A percentile compares a stretch with the other conserved stretches of the same genome.
Evolutionary conservation across 768 basidiomycete species (phyloP).

Genomic region (Hysterangium stoloniferum): DNA sequence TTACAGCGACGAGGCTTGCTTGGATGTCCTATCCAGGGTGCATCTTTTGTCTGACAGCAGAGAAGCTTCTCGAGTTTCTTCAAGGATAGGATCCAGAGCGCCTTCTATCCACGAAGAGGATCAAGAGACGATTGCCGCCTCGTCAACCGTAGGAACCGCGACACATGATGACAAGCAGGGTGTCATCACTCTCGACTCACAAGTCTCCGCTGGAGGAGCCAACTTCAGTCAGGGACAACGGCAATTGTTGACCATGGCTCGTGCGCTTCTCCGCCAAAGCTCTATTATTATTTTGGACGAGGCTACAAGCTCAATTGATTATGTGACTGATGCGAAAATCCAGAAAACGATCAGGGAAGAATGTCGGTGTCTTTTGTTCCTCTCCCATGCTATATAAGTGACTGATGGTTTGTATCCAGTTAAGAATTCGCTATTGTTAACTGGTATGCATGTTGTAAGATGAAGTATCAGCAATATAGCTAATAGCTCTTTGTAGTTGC

Average conservation of each 20-base stretch:
- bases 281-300: slow-evolving; percentile 22
- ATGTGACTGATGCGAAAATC: slow-evolving; percentile 23
- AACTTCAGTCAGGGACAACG: slow-evolving; percentile 38
- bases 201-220: slow-evolving; percentile 31
- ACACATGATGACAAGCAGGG: slow-evolving; percentile 2
- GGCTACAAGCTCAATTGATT: slow-evolving; percentile 16
- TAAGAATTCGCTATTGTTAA: slow-evolving; percentile 46
- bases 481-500: slow-evolving; percentile 40
- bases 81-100: slow-evolving; percentile 1
- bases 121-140: not conserved
- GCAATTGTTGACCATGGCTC: slow-evolving; percentile 25
- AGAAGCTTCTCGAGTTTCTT: slow-evolving; percentile 15
- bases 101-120: slow-evolving; percentile 13
- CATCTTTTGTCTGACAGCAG: slow-evolving; percentile 22
- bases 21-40: slow-evolving; percentile 29
- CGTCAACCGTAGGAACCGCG: slow-evolving; percentile 9
- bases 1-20: slow-evolving; percentile 28
- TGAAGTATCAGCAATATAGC: not conserved
- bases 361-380: slow-evolving; percentile 10
- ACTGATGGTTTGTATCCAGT: slow-evolving; percentile 29
- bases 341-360: slow-evolving; percentile 31
- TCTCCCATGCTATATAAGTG: slow-evolving; percentile 30
- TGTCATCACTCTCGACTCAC: slow-evolving; percentile 21
- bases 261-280: slow-evolving; percentile 19
- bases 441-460: slow-evolving; percentile 37